Evolutionary conservation across 192 early-diverging fungal genomes (phyloP), one percentile per base, ranked within the genome.

Genomic region (Umbelopsis sp.): DNA sequence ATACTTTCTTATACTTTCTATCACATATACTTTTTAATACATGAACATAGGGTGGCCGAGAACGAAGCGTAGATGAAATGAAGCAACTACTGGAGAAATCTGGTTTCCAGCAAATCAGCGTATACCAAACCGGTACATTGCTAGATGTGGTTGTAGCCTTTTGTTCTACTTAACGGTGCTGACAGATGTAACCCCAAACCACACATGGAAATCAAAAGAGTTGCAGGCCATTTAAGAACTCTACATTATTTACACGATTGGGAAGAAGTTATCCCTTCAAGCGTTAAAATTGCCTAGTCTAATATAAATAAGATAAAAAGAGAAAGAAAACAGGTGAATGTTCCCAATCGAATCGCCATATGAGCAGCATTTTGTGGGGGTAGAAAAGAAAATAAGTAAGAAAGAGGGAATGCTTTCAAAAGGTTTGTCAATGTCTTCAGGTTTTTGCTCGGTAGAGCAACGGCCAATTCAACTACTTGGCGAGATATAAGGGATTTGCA

Each of bases 41-140:
- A 30, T 30, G 27, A 41, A 41, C 37, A 6, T 33, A 58, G 37
- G 74, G 74, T 16, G 75, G 75, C 3, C 61, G 74, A 44, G 75
- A 77, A 33, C 74, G 76, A 27, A 70, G 69, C 25, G 8, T 46
- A 9, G 37, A 41, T 25, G 69, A 71, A 22, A n/a, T 61, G 35
- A 37, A 33, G 33, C 10, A 15, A 1, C n/a, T 70, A 20, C 44
- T 71, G 10, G 52, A 71, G 53, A 46, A 46, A 18, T 27, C 52
- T 16, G 51, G 51, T 2, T 71, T 71, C 16, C 25, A 33, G 37
- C 13, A 27, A 5, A 58, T 71, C 18, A n/a, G 58, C 4, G 52
- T 15, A 8, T 58, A 46, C 30, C 27, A 22, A 33, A 71, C 69
- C n/a, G 69, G 35, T 5, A 16, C 20, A 9, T 23, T 46, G n/a